A percentile compares a stretch with the other conserved stretches of the same genome.
Conservation (phyloP, 1,139 yeast species). For the Suhomyces atakaporum region DNA sequence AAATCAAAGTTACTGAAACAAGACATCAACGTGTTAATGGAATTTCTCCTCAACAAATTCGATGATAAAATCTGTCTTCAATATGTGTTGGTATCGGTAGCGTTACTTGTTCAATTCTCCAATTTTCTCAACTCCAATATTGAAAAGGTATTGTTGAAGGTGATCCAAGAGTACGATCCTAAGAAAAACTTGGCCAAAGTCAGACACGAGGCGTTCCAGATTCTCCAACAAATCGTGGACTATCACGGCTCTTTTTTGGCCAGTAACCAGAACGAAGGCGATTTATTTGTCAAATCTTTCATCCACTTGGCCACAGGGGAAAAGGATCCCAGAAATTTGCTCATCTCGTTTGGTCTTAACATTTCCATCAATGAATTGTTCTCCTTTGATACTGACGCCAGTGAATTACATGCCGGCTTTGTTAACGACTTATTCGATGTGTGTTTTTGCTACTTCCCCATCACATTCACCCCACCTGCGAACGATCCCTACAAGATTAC, state of each 20-base stretch:
- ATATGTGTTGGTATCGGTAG: conserved; percentile 57
- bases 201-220: conserved; percentile 59
- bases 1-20: conserved; percentile 48
- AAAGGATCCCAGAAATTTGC: conserved; percentile 87
- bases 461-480: conserved; percentile 90
- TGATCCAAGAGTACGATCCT: conserved; percentile 57
- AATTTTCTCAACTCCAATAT: conserved; percentile 36
- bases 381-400: conserved; percentile 34
- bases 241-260: conserved; percentile 20
- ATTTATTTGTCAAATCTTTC: conserved; percentile 55
- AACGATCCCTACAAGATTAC: conserved; percentile 88
- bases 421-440: conserved; percentile 74
- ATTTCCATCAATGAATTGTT: conserved; percentile 48
- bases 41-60: conserved; percentile 64
- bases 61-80: conserved; percentile 61
- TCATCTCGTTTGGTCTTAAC: conserved; percentile 68
- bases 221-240: conserved; percentile 43
- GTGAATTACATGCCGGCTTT: conserved; percentile 42
- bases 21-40: conserved; percentile 67
- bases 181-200: conserved; percentile 64
- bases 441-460: conserved; percentile 93
- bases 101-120: conserved; percentile 51
- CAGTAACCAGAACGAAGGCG: conserved; percentile 23
- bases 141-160: conserved; percentile 38
- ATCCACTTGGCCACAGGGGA: conserved; percentile 79